phyloP scores from a whole-genome alignment of 2,329 filamentous ascomycete genomes.

The Pestalotiopsis sp. region DNA sequence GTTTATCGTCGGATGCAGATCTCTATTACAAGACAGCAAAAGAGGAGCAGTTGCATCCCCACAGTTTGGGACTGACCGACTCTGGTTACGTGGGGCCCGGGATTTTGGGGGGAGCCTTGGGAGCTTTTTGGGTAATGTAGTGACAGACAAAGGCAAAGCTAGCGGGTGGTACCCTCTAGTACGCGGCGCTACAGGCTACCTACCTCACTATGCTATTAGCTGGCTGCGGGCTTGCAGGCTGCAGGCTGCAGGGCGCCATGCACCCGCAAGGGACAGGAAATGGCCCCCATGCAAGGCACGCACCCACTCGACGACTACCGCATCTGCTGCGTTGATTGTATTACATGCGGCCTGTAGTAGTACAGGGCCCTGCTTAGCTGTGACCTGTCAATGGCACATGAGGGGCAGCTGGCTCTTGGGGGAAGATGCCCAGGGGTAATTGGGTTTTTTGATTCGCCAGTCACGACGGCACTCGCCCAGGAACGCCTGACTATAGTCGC shows the following conservation, averaged over 20 bases:
- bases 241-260: not conserved
- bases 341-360: not conserved
- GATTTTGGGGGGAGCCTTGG: not conserved
- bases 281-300: not conserved
- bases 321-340: not conserved
- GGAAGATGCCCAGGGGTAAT: not conserved
- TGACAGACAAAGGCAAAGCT: not conserved
- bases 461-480: not conserved
- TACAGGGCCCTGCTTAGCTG: not conserved
- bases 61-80: not conserved
- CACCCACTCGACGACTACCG: no score
- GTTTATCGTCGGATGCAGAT: constrained; percentile 6
- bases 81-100: not conserved
- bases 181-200: not conserved
- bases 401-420: not conserved
- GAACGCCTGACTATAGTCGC: not conserved
- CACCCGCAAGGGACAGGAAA: not conserved
- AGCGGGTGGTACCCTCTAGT: no score
- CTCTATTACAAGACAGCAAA: constrained; percentile 3
- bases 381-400: not conserved
- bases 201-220: not conserved
- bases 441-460: not conserved
- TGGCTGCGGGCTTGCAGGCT: not conserved
- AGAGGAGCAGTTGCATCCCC: not conserved
- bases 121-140: not conserved